Base-by-base conservation (phyloP, 352 stramenopile species). In the Phytophthora sp. region DNA sequence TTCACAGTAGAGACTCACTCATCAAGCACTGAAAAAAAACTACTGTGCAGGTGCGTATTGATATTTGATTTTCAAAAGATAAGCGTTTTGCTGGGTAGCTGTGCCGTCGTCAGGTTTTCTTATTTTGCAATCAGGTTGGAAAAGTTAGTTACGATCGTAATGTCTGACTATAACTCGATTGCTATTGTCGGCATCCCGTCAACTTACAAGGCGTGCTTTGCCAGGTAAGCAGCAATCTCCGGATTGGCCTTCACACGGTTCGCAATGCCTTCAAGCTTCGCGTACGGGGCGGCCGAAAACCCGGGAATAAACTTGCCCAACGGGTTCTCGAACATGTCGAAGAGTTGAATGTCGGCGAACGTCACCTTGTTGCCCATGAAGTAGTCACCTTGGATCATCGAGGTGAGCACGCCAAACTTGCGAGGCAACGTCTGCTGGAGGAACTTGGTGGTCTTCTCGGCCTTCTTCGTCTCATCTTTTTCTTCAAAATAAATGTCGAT, bases 341-440 rank as follows among this genome's bases (percentile, higher is more conserved):
- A 85, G 17, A 86, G 23, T 30, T 74, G 55, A 2, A 89, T 50
- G 23, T 88, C 80, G 0, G 64, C 78, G 17, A 70, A 59, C 17
- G 67, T 74, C 9, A 54, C 21, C 37, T 77, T 72, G 31, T 62
- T 58, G 34, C 72, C 74, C 27, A 76, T 34, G 21, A 89, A 74
- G 56, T 67, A 89, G 41, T 68, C 45, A 17, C 75, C 77, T 20
- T 55, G n/a, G n/a, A 55, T 42, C 34, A 50, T 54, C 55, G 38
- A 79, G 66, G 13, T 48, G 5, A 84, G 60, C 39, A 52, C 37
- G 17, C 26, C 46, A 24, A 86, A 66, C 30, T 71, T 50, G 32
- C 65, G 51, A 3, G 77, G 74, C 5, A 80, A 35, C 10, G 37
- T 64, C 38, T 64, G 39, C 8, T 72, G 26, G 28, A 79, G 44